These are phyloP conservation scores for Hypholoma sublateritium DNA, from an alignment of 768 basidiomycete genomes.

Conservation along the genomic window DNA sequence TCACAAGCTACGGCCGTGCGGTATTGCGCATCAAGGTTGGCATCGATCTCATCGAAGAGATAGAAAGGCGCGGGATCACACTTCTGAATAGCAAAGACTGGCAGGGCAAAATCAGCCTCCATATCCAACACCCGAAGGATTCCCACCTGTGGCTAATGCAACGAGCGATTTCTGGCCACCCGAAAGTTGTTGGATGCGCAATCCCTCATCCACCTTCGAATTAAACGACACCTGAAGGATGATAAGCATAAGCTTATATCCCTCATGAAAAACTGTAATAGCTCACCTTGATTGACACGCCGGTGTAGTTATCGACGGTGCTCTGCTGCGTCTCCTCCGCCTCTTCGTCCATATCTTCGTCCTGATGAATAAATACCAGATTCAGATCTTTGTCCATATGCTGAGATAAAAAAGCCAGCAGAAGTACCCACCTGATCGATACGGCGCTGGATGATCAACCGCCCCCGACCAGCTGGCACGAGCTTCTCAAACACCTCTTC, in stretches of 20 bases:
- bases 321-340: conserved; percentile 72
- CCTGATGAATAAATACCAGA: conserved; percentile 34
- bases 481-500: conserved; percentile 96
- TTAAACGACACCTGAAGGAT: conserved; percentile 88
- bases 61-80: conserved; percentile 99
- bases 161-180: conserved; percentile 98
- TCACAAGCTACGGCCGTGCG: conserved; percentile 93
- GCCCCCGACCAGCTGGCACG: conserved; percentile 90
- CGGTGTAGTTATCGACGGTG: conserved; percentile 91
- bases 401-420: background rate
- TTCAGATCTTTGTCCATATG: background rate
- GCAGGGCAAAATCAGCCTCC: conserved; percentile 2
- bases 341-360: conserved; percentile 75
- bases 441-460: conserved; percentile 88
- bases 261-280: background rate
- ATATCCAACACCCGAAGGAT: background rate
- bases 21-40: conserved; percentile 96
- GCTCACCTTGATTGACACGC: conserved; percentile 88
- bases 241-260: background rate
- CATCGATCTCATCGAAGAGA: conserved; percentile 99
- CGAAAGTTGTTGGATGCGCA: conserved; percentile 94
- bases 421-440: conserved; percentile 69
- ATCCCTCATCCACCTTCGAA: conserved; percentile 94
- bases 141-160: conserved; percentile 85
- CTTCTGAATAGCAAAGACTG: conserved; percentile 98